A percentile compares a stretch with the other conserved stretches of the same genome.
phyloP scores from a whole-genome alignment of 2,329 filamentous ascomycete species.

The Neocatenulostroma microsporum region DNA sequence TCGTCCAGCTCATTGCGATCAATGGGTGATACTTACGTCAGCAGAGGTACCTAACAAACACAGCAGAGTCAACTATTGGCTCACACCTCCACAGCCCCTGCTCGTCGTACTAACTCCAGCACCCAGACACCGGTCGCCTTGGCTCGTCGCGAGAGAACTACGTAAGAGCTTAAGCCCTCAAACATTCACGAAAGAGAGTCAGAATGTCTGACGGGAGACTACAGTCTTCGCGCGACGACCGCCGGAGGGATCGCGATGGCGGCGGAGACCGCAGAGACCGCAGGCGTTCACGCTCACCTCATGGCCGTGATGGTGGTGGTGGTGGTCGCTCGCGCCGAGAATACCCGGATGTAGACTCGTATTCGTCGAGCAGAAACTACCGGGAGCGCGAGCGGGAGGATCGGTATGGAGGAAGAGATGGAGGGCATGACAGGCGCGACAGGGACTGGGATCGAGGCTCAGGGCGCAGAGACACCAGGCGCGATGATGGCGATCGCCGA shows the following conservation, averaged over 20 bases:
- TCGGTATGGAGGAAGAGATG: slow-evolving; percentile 59
- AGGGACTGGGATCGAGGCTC: slow-evolving; percentile 64
- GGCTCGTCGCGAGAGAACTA: slow-evolving; percentile 7
- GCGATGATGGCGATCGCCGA: slow-evolving; percentile 46
- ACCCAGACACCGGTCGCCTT: slow-evolving; percentile 1
- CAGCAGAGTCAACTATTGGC: background rate
- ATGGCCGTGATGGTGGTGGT: slow-evolving; percentile 42
- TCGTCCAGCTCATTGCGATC: too few species aligned
- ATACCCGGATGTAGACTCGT: slow-evolving; percentile 70
- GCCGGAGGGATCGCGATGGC: slow-evolving; percentile 41
- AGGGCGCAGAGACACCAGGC: slow-evolving; percentile 54
- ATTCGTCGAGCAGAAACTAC: slow-evolving; percentile 88
- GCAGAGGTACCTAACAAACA: slow-evolving; percentile 4
- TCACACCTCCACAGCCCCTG: background rate
- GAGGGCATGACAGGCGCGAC: slow-evolving; percentile 45
- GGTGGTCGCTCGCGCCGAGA: slow-evolving; percentile 63
- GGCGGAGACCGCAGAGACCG: slow-evolving; percentile 49
- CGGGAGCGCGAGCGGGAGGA: slow-evolving; percentile 91
- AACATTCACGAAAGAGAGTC: slow-evolving; percentile 14
- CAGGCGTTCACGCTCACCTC: slow-evolving; percentile 72
- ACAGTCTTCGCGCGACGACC: slow-evolving; percentile 41
- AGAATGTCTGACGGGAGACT: slow-evolving; percentile 31
- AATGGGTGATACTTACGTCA: slow-evolving; percentile 3
- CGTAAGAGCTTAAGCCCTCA: slow-evolving; percentile 24
- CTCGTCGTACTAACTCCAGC: slow-evolving; percentile 5